Base-by-base conservation (phyloP, 768 basidiomycete species). In the Calocybe indica region DNA sequence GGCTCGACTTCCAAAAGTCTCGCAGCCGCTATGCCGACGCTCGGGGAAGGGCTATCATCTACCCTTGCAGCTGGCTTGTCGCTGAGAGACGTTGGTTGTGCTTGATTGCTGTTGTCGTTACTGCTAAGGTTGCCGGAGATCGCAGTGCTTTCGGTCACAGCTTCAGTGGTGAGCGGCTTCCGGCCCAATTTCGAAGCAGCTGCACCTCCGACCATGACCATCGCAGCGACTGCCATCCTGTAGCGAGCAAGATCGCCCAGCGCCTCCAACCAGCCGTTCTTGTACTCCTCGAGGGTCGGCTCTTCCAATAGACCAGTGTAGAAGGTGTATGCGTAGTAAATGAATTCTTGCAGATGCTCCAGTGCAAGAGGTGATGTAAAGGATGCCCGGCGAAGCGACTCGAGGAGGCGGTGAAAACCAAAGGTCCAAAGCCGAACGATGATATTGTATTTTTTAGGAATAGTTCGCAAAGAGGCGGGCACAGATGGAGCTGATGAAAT, bases 221-320 rank as follows among this genome's bases (percentile, higher is more conserved):
- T 82, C 31, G 83, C 85, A n/a, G 91, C 88, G n/a, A 97, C 89
- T 1, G 87, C 85, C 89, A 96, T 95, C 43, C 88, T 80, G 63
- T 97, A 98, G 33, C 94, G 76, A 0, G 96, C 92, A 30, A 99
- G 76, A 65, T 99, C 96, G 15, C 96, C 96, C 11, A 99, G 82
- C 3, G 94, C 92, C 63, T 99, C 96, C 44, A 98, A 79, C 96
- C 96, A 99, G 12, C 85, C 83, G 2, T 79, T 71, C 49, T 84
- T 82, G 71, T 92, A 96, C 6, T 69, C 62, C 1, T 62, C 66
- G 39, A 98, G 75, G 1, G 72, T 74, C 7, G 77, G 80, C 60
- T 96, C 88, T 58, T 97, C 95, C 43, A 92, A 72, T 2, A 98
- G 76, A 35, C 85, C 82, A 0, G 92, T 86, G 69, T 98, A 98